phyloP scores from a whole-genome alignment of 805 yeast species.

The Hanseniaspora occidentalis region DNA sequence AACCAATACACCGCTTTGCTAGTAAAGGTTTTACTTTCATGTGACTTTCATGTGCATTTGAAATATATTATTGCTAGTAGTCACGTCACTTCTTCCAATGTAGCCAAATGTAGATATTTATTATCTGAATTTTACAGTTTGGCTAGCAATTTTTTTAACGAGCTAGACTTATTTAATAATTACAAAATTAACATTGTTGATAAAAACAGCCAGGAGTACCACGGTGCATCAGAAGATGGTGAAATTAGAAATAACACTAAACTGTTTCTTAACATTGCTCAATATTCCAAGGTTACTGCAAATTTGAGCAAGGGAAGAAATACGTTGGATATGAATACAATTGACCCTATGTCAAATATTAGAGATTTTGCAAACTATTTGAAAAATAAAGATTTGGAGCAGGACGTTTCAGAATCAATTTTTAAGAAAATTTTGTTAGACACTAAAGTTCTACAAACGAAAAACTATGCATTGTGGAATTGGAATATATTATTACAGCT shows the following conservation, averaged over 20 bases:
- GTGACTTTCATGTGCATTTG: constrained; percentile 41
- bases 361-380: neutral
- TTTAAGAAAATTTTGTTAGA: constrained; percentile 54
- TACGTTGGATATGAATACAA: neutral
- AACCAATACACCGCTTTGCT: constrained; percentile 60
- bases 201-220: neutral
- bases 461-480: constrained; percentile 76
- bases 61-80: constrained; percentile 27
- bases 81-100: constrained; percentile 18
- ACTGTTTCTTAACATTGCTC: neutral
- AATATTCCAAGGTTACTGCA: neutral
- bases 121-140: constrained; percentile 49
- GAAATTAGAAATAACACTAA: neutral
- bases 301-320: constrained; percentile 1
- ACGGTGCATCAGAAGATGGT: neutral
- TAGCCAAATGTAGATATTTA: constrained; percentile 48
- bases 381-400: neutral
- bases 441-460: constrained; percentile 64
- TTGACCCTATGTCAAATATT: neutral
- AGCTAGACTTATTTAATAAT: constrained; percentile 3
- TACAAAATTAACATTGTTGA: neutral
- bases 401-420: neutral
- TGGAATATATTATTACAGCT: constrained; percentile 65
- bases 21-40: constrained; percentile 38
- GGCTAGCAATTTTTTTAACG: constrained; percentile 43